Conservation (phyloP, 441 rosid genomes). For the Geranium incanum region DNA sequence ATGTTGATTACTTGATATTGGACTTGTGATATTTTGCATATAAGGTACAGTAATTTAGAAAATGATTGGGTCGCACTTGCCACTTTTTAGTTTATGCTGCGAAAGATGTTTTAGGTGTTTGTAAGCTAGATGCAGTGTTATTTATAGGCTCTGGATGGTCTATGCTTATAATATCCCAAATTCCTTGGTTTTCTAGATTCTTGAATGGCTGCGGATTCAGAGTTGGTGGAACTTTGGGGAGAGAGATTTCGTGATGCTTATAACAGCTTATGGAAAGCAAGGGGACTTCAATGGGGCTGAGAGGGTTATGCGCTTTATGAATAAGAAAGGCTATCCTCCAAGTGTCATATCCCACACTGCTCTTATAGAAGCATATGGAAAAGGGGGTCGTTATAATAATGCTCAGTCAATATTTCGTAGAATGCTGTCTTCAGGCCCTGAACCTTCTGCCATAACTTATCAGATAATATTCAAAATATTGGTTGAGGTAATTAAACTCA, state of each 20-base stretch:
- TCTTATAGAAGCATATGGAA: slow-evolving; percentile 92
- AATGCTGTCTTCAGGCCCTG: slow-evolving; percentile 86
- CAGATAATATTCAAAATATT: slow-evolving; percentile 78
- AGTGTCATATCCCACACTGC: slow-evolving; percentile 78
- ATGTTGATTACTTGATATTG: neutral
- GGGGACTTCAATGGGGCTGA: slow-evolving; percentile 86
- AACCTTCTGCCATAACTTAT: slow-evolving; percentile 85
- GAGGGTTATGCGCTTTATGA: slow-evolving; percentile 54
- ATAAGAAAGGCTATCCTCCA: slow-evolving; percentile 61
- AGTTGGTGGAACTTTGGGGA: slow-evolving; percentile 86
- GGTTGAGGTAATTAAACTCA: slow-evolving; percentile 50
- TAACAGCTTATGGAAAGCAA: slow-evolving; percentile 82
- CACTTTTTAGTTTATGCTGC: neutral
- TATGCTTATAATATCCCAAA: slow-evolving; percentile 2
- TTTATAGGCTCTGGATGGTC: slow-evolving; percentile 4
- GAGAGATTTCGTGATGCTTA: slow-evolving; percentile 81
- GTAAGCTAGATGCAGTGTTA: neutral
- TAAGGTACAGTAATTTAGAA: neutral
- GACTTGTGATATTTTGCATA: neutral
- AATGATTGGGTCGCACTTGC: neutral
- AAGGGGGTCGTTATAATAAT: slow-evolving; percentile 69
- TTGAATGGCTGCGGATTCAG: slow-evolving; percentile 83
- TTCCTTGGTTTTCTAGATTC: slow-evolving; percentile 43
- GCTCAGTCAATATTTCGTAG: slow-evolving; percentile 91
- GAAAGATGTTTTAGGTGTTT: neutral